Percentiles rank a stretch among this genome's conserved stretches.
phyloP scores from a whole-genome alignment of 2,329 filamentous ascomycete genomes.

The Colletotrichum sublineola region DNA sequence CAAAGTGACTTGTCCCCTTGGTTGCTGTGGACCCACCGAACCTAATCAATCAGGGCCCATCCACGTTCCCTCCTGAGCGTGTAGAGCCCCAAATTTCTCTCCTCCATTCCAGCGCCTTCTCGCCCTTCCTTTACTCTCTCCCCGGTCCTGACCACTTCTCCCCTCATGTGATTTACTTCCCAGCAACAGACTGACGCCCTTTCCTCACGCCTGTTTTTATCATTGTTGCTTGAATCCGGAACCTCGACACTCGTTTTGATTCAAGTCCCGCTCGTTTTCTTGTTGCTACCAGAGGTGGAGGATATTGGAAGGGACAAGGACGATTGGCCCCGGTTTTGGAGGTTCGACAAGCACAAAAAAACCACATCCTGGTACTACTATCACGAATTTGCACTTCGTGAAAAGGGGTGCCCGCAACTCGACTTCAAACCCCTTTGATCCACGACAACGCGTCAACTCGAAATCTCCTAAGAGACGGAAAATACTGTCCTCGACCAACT shows the following conservation, averaged over 20 bases:
- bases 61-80: constrained; percentile 33
- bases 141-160: neutral
- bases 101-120: constrained; percentile 36
- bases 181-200: constrained; percentile 31
- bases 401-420: constrained; percentile 32
- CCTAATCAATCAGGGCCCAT: constrained; percentile 40
- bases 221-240: constrained; percentile 13
- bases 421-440: neutral
- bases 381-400: constrained; percentile 25
- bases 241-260: constrained; percentile 36
- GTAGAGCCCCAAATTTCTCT: constrained; percentile 34
- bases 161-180: constrained; percentile 43
- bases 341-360: constrained; percentile 3
- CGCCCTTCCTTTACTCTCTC: constrained; percentile 17
- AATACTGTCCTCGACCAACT: constrained; percentile 1
- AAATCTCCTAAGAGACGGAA: neutral
- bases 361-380: constrained; percentile 1
- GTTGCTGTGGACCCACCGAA: constrained; percentile 39
- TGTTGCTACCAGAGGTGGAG: constrained; percentile 23
- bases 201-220: constrained; percentile 6
- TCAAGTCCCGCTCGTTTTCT: constrained; percentile 31
- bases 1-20: constrained; percentile 28
- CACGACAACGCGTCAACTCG: constrained; percentile 5
- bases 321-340: neutral
- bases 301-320: constrained; percentile 3